A percentile compares a stretch with the other conserved stretches of the same genome.
Conservation (phyloP, 1,284 basidiomycete genomes). For the Pholiota adiposa region DNA sequence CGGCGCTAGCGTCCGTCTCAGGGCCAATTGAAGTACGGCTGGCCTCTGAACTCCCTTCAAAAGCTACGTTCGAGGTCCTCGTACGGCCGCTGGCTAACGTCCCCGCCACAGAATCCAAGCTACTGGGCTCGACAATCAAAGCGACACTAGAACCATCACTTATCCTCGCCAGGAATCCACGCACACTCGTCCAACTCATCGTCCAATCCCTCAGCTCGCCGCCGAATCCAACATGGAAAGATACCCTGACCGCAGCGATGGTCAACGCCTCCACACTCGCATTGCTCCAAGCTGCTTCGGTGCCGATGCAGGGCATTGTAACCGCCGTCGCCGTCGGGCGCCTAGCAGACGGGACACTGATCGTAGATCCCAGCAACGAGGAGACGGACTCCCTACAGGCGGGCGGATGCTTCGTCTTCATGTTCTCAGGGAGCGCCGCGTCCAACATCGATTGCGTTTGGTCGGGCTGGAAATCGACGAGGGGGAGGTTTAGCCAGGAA, state of each 20-base stretch:
- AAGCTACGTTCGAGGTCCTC: constrained; percentile 71
- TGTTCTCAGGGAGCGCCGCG: constrained; percentile 47
- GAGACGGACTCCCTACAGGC: constrained; percentile 44
- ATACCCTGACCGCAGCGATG: constrained; percentile 52
- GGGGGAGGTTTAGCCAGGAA: constrained; percentile 41
- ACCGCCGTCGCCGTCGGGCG: constrained; percentile 65
- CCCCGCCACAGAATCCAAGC: constrained; percentile 69
- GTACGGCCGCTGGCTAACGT: constrained; percentile 69
- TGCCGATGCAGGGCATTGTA: constrained; percentile 72
- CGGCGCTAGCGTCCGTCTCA: constrained; percentile 67
- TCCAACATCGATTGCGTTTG: constrained; percentile 47
- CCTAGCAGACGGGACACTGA: constrained; percentile 32
- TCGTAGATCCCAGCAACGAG: constrained; percentile 58
- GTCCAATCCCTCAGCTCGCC: constrained; percentile 57
- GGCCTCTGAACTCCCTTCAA: constrained; percentile 68
- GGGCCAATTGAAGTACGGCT: constrained; percentile 78
- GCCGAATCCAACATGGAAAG: constrained; percentile 27
- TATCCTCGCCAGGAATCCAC: constrained; percentile 64
- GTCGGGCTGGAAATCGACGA: constrained; percentile 53
- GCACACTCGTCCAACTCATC: constrained; percentile 72
- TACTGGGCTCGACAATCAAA: constrained; percentile 54
- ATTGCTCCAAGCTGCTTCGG: constrained; percentile 65
- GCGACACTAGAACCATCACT: constrained; percentile 61
- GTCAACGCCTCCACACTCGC: constrained; percentile 73
- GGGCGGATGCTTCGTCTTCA: constrained; percentile 69